Conservation (phyloP, 2,329 filamentous ascomycete genomes). For the Trichoderma sp. region DNA sequence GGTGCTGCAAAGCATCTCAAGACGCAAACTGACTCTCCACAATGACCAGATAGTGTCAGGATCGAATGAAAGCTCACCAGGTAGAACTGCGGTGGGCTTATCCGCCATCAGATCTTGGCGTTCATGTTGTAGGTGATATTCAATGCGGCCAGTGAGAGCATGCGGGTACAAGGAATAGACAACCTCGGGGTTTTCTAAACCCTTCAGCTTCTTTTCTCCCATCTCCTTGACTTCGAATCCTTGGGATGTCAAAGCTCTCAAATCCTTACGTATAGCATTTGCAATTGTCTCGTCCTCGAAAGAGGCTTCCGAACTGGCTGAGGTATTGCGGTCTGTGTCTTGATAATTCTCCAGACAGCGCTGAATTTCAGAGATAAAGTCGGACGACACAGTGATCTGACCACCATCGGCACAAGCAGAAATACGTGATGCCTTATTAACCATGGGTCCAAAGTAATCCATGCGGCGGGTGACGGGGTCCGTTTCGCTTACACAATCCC, state of each 20-base stretch:
- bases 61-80: slow-evolving; percentile 69
- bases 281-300: slow-evolving; percentile 72
- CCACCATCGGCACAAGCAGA: slow-evolving; percentile 92
- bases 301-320: slow-evolving; percentile 62
- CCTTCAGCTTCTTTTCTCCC: slow-evolving; percentile 92
- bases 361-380: slow-evolving; percentile 96
- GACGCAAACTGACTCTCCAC: slow-evolving; percentile 81
- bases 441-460: slow-evolving; percentile 99
- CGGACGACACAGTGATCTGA: slow-evolving; percentile 93
- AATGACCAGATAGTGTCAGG: slow-evolving; percentile 83
- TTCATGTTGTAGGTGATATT: slow-evolving; percentile 58
- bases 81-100: slow-evolving; percentile 59
- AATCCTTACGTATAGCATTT: slow-evolving; percentile 79
- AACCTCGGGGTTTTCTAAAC: slow-evolving; percentile 93
- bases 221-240: slow-evolving; percentile 97
- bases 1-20: slow-evolving; percentile 90
- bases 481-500: slow-evolving; percentile 87
- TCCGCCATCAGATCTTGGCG: slow-evolving; percentile 43
- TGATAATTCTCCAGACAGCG: slow-evolving; percentile 85
- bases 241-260: slow-evolving; percentile 81
- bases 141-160: slow-evolving; percentile 74
- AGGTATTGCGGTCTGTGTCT: slow-evolving; percentile 71
- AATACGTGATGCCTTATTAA: slow-evolving; percentile 93
- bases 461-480: slow-evolving; percentile 96
- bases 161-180: slow-evolving; percentile 96